Evolutionary conservation across 2,329 filamentous ascomycete genomes (phyloP).

Genomic region (Rasamsonia emersonii): DNA sequence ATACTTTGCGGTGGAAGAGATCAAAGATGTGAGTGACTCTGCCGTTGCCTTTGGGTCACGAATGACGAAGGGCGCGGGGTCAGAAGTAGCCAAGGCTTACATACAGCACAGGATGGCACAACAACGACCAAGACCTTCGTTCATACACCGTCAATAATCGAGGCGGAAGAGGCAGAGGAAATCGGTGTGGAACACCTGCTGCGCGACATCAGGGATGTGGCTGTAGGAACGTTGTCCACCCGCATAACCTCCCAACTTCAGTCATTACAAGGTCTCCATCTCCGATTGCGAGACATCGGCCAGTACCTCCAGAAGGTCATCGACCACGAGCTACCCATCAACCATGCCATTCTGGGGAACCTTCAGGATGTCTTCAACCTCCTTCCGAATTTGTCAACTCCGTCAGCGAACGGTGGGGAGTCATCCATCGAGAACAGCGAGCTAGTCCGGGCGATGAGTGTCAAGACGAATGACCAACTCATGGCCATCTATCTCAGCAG

Average conservation of each 20-base stretch:
- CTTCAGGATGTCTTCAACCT: conserved; percentile 99
- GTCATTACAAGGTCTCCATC: conserved; percentile 89
- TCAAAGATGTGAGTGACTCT: conserved; percentile 73
- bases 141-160: conserved; percentile 95
- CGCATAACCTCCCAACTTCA: conserved; percentile 96
- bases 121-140: conserved; percentile 96
- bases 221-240: conserved; percentile 90
- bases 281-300: conserved; percentile 89
- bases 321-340: conserved; percentile 84
- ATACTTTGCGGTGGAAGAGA: conserved; percentile 98
- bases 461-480: conserved; percentile 98
- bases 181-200: conserved; percentile 97
- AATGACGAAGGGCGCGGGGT: too few relatives aligned
- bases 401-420: conserved; percentile 55
- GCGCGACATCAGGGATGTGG: conserved; percentile 95
- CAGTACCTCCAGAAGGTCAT: conserved; percentile 94
- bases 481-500: conserved; percentile 98
- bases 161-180: conserved; percentile 97
- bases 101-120: conserved; percentile 82
- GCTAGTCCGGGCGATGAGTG: conserved; percentile 89
- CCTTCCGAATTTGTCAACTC: conserved; percentile 86
- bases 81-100: too few relatives aligned
- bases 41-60: too few relatives aligned
- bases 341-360: conserved; percentile 94
- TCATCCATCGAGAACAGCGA: conserved; percentile 62